A percentile compares a stretch with the other conserved stretches of the same genome.
Evolutionary conservation across 768 basidiomycete species (phyloP).

Genomic region (Russula vinacea): DNA sequence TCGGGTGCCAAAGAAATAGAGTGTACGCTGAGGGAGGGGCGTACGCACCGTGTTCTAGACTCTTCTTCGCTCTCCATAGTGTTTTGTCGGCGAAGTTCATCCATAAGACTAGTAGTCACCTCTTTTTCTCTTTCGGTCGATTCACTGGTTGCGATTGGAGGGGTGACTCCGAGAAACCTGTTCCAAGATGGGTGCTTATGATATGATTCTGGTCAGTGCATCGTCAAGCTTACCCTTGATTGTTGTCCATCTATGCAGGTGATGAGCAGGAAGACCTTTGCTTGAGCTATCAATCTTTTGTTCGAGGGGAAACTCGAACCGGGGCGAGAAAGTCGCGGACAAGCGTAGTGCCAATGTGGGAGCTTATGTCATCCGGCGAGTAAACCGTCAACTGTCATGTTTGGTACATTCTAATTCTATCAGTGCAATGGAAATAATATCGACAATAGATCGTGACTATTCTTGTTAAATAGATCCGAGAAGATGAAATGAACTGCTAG

Average conservation of each 20-base stretch:
- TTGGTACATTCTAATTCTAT: background rate
- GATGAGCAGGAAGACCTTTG: background rate
- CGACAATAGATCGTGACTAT: background rate
- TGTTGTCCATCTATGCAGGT: slow-evolving; percentile 24
- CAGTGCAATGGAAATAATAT: background rate
- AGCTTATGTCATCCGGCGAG: slow-evolving; percentile 14
- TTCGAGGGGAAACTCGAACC: background rate
- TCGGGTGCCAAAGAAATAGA: slow-evolving; percentile 3
- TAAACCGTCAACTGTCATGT: background rate
- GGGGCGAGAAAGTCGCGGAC: slow-evolving; percentile 1
- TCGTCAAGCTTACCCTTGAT: slow-evolving; percentile 17
- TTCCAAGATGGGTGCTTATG: slow-evolving; percentile 3
- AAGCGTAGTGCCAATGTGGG: background rate
- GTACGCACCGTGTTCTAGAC: slow-evolving; percentile 69
- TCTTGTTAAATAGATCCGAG: background rate
- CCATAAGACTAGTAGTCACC: slow-evolving; percentile 81
- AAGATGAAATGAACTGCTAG: background rate
- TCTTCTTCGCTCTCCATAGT: slow-evolving; percentile 91
- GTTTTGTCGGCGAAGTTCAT: slow-evolving; percentile 81
- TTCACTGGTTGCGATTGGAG: slow-evolving; percentile 74
- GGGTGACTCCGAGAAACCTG: slow-evolving; percentile 80
- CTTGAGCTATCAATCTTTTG: slow-evolving; percentile 1
- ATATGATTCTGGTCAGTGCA: background rate
- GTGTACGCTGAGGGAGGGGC: background rate
- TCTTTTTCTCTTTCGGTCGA: slow-evolving; percentile 79